phyloP scores from a whole-genome alignment of 805 yeast genomes.

The Lipomyces chichibuensis region DNA sequence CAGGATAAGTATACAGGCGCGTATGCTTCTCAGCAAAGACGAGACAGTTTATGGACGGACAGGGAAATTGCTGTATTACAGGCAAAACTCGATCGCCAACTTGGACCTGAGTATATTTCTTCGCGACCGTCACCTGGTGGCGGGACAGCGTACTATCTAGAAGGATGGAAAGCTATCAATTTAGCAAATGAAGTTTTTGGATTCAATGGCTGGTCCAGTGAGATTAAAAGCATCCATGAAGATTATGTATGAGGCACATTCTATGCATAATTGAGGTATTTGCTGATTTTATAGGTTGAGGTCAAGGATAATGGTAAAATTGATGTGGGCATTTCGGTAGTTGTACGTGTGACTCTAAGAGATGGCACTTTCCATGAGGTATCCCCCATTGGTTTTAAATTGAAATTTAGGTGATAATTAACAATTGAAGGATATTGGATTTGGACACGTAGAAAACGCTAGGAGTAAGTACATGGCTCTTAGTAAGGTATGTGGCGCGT shows the following conservation, averaged over 20 bases:
- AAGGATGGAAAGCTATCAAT: slow-evolving; percentile 72
- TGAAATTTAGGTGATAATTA: neutral
- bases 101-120: slow-evolving; percentile 67
- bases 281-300: neutral
- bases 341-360: slow-evolving; percentile 67
- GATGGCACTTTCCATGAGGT: slow-evolving; percentile 80
- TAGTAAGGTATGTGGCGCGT: slow-evolving; percentile 52
- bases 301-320: slow-evolving; percentile 17
- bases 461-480: slow-evolving; percentile 64
- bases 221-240: slow-evolving; percentile 58
- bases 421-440: slow-evolving; percentile 58
- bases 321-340: slow-evolving; percentile 40
- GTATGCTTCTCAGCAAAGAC: slow-evolving; percentile 17
- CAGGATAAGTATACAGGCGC: neutral
- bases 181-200: slow-evolving; percentile 79
- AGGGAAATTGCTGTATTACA: slow-evolving; percentile 36
- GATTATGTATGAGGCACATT: slow-evolving; percentile 52
- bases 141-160: slow-evolving; percentile 59
- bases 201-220: slow-evolving; percentile 76
- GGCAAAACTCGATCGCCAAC: slow-evolving; percentile 42
- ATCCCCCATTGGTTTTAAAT: neutral
- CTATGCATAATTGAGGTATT: neutral
- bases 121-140: slow-evolving; percentile 65
- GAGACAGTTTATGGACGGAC: slow-evolving; percentile 27
- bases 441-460: slow-evolving; percentile 65